Conservation (phyloP, 305 asterid species). For the Rubia peregrina region DNA sequence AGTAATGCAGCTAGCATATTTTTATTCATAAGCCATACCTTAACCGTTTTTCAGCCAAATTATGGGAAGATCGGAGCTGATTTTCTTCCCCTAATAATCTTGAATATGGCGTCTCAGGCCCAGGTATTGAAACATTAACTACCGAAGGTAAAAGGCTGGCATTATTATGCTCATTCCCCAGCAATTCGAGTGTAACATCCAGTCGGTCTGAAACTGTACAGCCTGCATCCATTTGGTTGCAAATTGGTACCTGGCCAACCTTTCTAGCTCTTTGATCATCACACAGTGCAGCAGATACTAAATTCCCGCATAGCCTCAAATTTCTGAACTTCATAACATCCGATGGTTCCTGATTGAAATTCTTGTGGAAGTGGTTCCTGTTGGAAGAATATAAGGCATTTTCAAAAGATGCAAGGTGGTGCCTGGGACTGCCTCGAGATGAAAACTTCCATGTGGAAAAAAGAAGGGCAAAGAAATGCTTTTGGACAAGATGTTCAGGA, state of each 20-base stretch:
- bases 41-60: constrained; percentile 42
- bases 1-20: neutral
- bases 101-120: constrained; percentile 34
- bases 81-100: constrained; percentile 28
- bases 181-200: constrained; percentile 59
- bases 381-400: constrained; percentile 45
- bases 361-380: constrained; percentile 25
- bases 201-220: constrained; percentile 41
- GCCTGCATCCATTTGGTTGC: constrained; percentile 35
- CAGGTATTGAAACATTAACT: constrained; percentile 46
- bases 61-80: constrained; percentile 41
- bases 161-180: constrained; percentile 30
- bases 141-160: constrained; percentile 44
- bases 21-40: constrained; percentile 38
- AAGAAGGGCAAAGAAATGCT: constrained; percentile 68
- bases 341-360: constrained; percentile 25
- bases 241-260: constrained; percentile 24
- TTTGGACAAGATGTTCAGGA: constrained; percentile 69
- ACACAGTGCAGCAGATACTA: constrained; percentile 63
- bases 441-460: constrained; percentile 62
- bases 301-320: constrained; percentile 52
- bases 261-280: constrained; percentile 25
- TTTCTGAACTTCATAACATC: constrained; percentile 49
- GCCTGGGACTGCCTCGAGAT: constrained; percentile 29
- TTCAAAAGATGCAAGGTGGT: constrained; percentile 26